Evolutionary conservation across 345 rosid species (phyloP), one percentile per base, ranked within the genome.

Genomic region (Citrus mangshanensis): DNA sequence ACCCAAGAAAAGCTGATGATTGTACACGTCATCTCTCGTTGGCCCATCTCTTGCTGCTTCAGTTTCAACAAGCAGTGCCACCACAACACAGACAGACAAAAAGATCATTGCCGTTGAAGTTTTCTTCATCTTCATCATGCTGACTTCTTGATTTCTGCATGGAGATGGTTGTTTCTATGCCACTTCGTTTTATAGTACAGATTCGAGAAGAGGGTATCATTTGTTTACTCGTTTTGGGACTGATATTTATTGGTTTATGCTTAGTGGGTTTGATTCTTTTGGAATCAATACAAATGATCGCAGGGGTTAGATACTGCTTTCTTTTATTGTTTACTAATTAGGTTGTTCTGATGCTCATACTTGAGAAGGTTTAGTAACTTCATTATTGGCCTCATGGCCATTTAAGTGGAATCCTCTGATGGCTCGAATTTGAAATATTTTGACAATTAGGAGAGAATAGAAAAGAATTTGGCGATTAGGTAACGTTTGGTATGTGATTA

Each of bases 1-100:
- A 38, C 65, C 68, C 24, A 25, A 49, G 49, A 80, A 60, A 25
- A 24, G 4, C 38, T 64, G 68, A 6, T 76, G 68, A 71, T 22
- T 38, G 65, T 76, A 54, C 10, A 55, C 54, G 7, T 64, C 30
- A 7, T 73, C 73, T 61, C 51, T 71, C 59, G 38, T 16, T 10
- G 75, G 60, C 74, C 46, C 2, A 5, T 72, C 77, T 62, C 80
- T 81, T 19, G 32, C 80, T 28, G 65, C 77, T 38, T 63, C 42
- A 14, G 19, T 70, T 4, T 21, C 70, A 9, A 22, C 63, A 18
- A 68, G n/a, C 12, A 35, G 1, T 5, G n/a, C 78, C 54, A 46
- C 74, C 54, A 59, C 10, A 9, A 79, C 62, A 13, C 68, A 59
- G 9, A 68, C n/a, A 24, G 27, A 0, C 7, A 74, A 27, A 42